Percentiles rank a stretch among this genome's conserved stretches.
Evolutionary conservation across 768 basidiomycete genomes (phyloP).

Genomic region (Termitomyces sp.): DNA sequence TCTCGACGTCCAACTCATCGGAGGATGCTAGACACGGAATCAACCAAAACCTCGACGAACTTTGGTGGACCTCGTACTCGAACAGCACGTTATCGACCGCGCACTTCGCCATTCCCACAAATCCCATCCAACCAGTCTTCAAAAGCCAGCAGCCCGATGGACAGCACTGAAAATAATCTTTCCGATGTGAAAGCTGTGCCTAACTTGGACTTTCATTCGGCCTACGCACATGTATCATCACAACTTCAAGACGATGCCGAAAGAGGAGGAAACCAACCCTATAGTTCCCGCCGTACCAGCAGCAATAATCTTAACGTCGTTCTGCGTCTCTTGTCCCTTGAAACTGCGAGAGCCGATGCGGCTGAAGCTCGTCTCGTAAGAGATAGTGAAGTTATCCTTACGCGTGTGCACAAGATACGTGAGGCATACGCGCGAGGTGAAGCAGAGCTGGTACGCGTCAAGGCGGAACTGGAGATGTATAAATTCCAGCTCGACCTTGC

Average conservation of each 20-base stretch:
- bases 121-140: not conserved
- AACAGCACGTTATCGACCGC: conserved; percentile 1
- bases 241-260: not conserved
- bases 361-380: conserved; percentile 24
- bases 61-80: not conserved
- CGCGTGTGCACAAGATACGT: conserved; percentile 24
- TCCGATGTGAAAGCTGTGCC: not conserved
- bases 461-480: conserved; percentile 49
- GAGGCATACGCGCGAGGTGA: conserved; percentile 25
- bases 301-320: conserved; percentile 1
- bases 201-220: not conserved
- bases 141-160: not conserved
- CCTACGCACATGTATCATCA: not conserved
- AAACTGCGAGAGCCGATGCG: conserved; percentile 33
- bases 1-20: conserved; percentile 3
- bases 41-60: not conserved
- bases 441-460: conserved; percentile 22
- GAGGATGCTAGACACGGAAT: not conserved
- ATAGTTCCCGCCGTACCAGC: conserved; percentile 1
- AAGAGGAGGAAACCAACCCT: not conserved
- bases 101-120: conserved; percentile 8
- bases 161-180: not conserved
- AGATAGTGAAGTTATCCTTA: conserved; percentile 20
- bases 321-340: conserved; percentile 20
- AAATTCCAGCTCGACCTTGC: conserved; percentile 54